Percentiles rank a stretch among this genome's conserved stretches.
Conservation (phyloP, 345 rosid species). For the Ricinus communis region DNA sequence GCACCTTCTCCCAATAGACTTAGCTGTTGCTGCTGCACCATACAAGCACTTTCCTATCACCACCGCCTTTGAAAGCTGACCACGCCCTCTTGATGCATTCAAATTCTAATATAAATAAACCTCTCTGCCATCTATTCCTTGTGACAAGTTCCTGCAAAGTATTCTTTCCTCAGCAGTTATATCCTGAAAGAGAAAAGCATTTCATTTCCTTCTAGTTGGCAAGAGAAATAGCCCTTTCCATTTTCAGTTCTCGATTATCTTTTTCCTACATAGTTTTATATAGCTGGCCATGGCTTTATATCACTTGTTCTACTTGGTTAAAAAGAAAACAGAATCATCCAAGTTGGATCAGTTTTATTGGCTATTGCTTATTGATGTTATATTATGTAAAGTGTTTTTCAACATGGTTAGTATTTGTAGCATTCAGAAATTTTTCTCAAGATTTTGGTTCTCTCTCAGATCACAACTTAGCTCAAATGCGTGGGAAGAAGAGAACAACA, state of each 20-base stretch:
- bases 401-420: constrained; percentile 23
- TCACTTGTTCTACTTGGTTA: constrained; percentile 17
- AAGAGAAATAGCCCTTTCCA: neutral
- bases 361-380: constrained; percentile 14
- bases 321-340: constrained; percentile 37
- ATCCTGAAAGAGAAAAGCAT: too few relatives aligned
- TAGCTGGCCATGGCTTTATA: constrained; percentile 9
- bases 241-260: too few relatives aligned
- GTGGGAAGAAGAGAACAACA: constrained; percentile 22
- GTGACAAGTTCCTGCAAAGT: constrained; percentile 1
- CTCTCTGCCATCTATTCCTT: constrained; percentile 5
- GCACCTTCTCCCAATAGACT: neutral
- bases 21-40: neutral
- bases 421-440: constrained; percentile 34
- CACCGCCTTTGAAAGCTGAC: constrained; percentile 27
- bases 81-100: neutral
- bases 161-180: too few relatives aligned
- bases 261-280: too few relatives aligned
- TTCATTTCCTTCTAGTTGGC: neutral
- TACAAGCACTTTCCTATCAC: constrained; percentile 13
- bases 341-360: neutral
- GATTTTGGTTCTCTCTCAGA: constrained; percentile 35
- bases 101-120: constrained; percentile 15
- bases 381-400: constrained; percentile 26
- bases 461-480: constrained; percentile 25